Base-by-base conservation (phyloP, 2,329 filamentous ascomycete species). In the Trematosphaeria pertusa region DNA sequence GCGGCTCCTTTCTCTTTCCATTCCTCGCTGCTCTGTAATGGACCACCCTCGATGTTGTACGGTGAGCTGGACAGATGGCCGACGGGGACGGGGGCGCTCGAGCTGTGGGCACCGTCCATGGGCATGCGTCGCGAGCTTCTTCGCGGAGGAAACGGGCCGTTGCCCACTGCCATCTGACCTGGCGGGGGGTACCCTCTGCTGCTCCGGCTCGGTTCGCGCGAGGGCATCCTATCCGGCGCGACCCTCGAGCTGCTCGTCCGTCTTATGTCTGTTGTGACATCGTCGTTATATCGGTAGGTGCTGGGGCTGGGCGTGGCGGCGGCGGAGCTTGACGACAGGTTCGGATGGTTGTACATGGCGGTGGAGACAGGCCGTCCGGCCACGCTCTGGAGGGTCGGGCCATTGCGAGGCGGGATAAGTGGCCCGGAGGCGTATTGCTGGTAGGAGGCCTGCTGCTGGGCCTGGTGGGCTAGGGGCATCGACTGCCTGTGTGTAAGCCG, bases 1-100 rank as follows among this genome's bases (percentile, higher is more conserved):
- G 93, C 91, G n/a, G 94, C 93, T 33, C 94, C 94, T 50, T 87
- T 86, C 32, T 99, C 93, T 73, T 96, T 90, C 94, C 94, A 97
- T 54, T 97, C 93, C 61, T 97, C 93, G 59, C 86, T 92, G 63
- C 87, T 90, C 32, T 81, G 76, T 26, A 78, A 75, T 54, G 78
- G 80, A 1, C 81, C 82, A 40, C 80, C 81, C 56, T 87, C 84
- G 30, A 80, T 58, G 19, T 74, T 75, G 64, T 86, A 85, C 5
- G 80, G 61, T 45, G 57, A 70, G 32, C 56, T 61, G 4, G 67
- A 69, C 20, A 68, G 40, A 14, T 69, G 64, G 19, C 52, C 50
- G 12, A 53, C 28, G 5, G 22, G 24, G 2, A 50, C 50, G 9
- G 62, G 56, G 17, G 54, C 39, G 43, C 52, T 59, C 8, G 46